These are phyloP conservation scores for Penicillium rolfsii DNA, from an alignment of 2,329 filamentous ascomycete species.

Conservation along the genomic window DNA sequence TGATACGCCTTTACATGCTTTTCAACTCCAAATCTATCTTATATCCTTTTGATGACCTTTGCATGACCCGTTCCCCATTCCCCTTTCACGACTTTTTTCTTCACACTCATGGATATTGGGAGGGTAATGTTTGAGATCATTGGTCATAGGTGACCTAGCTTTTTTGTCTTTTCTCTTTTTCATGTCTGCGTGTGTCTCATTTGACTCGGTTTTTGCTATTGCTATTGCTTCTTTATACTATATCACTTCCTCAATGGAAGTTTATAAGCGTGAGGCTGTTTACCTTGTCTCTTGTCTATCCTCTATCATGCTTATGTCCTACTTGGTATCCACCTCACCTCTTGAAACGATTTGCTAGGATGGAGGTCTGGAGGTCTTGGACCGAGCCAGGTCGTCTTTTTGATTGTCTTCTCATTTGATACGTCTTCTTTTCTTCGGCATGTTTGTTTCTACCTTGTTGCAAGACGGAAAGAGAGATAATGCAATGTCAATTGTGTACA, in stretches of 20 bases:
- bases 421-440: not conserved
- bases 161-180: not conserved
- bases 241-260: not conserved
- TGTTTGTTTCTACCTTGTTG: not conserved
- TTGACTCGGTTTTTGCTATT: not conserved
- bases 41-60: constrained; percentile 29
- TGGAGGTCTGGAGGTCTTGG: not conserved
- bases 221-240: not conserved
- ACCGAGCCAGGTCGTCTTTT: not conserved
- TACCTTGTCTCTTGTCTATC: not conserved
- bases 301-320: not conserved
- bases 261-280: not conserved
- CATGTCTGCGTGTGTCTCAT: not conserved
- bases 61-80: constrained; percentile 22
- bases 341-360: not conserved
- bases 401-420: not conserved
- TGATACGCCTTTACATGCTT: not conserved
- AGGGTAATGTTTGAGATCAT: constrained; percentile 3
- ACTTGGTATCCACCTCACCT: not conserved
- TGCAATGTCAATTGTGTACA: not conserved
- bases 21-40: constrained; percentile 13
- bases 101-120: constrained; percentile 13
- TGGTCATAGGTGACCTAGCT: constrained; percentile 2
- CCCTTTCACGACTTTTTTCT: constrained; percentile 17
- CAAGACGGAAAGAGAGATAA: not conserved